Percentiles rank a stretch among this genome's conserved stretches.
phyloP scores from a whole-genome alignment of 1,284 basidiomycete genomes.

The Cryptococcus maquisensis region DNA sequence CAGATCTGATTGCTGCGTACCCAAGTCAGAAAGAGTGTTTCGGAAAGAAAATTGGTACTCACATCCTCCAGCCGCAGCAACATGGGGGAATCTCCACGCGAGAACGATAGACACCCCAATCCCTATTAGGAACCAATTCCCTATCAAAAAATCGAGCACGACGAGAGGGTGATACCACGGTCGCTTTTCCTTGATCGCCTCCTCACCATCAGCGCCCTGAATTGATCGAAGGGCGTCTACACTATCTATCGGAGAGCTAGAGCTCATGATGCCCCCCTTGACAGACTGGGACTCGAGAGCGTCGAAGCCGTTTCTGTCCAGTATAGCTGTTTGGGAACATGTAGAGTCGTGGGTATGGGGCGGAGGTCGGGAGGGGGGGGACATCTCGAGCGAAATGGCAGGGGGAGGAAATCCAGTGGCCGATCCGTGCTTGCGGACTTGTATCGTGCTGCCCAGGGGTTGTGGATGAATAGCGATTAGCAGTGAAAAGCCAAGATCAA shows the following conservation, averaged over 20 bases:
- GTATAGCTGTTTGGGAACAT: too few species aligned
- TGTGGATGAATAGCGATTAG: too few species aligned
- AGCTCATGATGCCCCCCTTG: too few species aligned
- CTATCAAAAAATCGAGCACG: conserved; percentile 4
- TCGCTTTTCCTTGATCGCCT: background rate
- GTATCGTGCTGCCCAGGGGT: too few species aligned
- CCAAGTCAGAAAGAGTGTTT: background rate
- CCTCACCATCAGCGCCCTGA: background rate
- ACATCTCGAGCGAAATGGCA: too few species aligned
- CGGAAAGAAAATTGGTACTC: conserved; percentile 2
- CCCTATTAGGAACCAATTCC: conserved; percentile 33
- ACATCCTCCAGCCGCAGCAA: conserved; percentile 23
- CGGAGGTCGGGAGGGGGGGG: too few species aligned
- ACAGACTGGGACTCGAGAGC: background rate
- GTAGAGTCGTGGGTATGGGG: too few species aligned
- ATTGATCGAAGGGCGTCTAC: background rate
- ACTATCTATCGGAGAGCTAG: too few species aligned
- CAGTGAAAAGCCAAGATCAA: too few species aligned
- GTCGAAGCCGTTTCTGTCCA: background rate
- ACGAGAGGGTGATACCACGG: conserved; percentile 11
- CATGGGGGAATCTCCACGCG: conserved; percentile 27
- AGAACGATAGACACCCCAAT: conserved; percentile 28
- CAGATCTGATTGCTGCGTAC: conserved; percentile 16
- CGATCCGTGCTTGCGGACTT: too few species aligned
- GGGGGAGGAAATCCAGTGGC: too few species aligned